Base-by-base conservation (phyloP, 352 stramenopile genomes). In the Hyaloperonospora brassicae region DNA sequence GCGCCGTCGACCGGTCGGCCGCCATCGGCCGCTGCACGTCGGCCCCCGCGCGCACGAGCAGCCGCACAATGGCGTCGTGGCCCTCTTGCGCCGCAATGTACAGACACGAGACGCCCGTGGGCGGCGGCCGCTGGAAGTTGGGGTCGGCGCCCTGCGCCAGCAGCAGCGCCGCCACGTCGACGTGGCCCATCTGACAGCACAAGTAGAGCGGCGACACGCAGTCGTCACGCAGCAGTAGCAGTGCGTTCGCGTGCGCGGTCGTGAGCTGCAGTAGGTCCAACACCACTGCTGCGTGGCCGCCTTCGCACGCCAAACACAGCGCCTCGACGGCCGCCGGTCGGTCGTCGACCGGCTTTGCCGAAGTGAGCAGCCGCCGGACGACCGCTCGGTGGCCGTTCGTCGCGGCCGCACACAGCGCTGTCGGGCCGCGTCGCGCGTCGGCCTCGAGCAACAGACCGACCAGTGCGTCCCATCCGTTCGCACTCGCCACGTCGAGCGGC, bases 31-130 rank as follows among this genome's bases (percentile, higher is more conserved):
- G 17, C 52, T 87, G 61, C 22, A 86, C 65, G 47, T 86, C 55
- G n/a, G 82, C 79, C 5, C 64, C 59, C 13, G 55, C 66, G 14
- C 57, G 58, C 12, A 88, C 50, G 22, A 93, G 62, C 11, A 73
- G 61, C 25, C 72, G 61, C 2, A 93, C 80, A 49, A 90, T 73
- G 45, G 60, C 36, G 46, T 66, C 47, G 48, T 93, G 86, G 35
- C 84, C 84, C 39, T 94, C 78, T 46, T 92, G 81, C 2, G 80
- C 78, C 11, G 84, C 84, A 25, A 94, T 76, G 61, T 88, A 92
- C 39, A 94, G 49, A 17, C 80, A 85, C 1, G 77, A 87, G 34
- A 93, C 83, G 5, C 83, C 17, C 17, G 17, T 17, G 17, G 79
- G 8, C 79, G 76, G 52, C 0, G 73, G 73, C 0, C 83, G 77